phyloP scores from a whole-genome alignment of 2,329 filamentous ascomycete species.

The Graphilbum fragrans region DNA sequence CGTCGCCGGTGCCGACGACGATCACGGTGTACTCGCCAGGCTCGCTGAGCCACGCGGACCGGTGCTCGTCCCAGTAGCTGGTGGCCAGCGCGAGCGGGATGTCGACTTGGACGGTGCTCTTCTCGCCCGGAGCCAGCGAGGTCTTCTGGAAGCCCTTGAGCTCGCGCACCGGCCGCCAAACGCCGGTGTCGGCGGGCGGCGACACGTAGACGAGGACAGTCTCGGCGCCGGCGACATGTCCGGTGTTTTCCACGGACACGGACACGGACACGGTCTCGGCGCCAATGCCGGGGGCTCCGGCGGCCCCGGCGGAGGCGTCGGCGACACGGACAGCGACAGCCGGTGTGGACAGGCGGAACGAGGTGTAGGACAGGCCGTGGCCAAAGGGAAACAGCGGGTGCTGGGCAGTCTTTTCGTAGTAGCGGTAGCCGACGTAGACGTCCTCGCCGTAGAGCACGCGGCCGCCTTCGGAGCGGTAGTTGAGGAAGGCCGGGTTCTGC shows the following conservation, averaged over 20 bases:
- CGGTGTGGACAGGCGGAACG: slow-evolving; percentile 28
- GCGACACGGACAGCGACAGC: not conserved
- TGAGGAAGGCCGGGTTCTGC: slow-evolving; percentile 65
- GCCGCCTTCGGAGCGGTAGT: slow-evolving; percentile 49
- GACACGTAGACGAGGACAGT: not conserved
- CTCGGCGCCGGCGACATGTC: slow-evolving; percentile 33
- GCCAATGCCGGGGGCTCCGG: not conserved
- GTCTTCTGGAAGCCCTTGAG: not conserved
- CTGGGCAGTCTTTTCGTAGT: slow-evolving; percentile 52
- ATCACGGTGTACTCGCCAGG: slow-evolving; percentile 4
- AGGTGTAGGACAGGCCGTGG: slow-evolving; percentile 67
- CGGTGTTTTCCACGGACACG: slow-evolving; percentile 48
- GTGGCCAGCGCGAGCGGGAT: slow-evolving; percentile 5
- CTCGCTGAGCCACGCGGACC: slow-evolving; percentile 6
- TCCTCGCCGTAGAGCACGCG: slow-evolving; percentile 59
- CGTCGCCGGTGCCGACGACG: slow-evolving; percentile 3
- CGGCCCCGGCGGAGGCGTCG: not conserved
- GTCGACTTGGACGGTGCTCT: not conserved
- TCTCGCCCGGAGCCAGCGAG: not conserved
- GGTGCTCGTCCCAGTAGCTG: slow-evolving; percentile 9
- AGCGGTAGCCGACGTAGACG: slow-evolving; percentile 68
- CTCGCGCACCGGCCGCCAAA: not conserved
- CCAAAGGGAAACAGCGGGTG: slow-evolving; percentile 64
- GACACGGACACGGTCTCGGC: not conserved
- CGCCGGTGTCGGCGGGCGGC: not conserved